Evolutionary conservation across 2,329 filamentous ascomycete species (phyloP), one percentile per base, ranked within the genome.

Genomic region (Alternaria solani): DNA sequence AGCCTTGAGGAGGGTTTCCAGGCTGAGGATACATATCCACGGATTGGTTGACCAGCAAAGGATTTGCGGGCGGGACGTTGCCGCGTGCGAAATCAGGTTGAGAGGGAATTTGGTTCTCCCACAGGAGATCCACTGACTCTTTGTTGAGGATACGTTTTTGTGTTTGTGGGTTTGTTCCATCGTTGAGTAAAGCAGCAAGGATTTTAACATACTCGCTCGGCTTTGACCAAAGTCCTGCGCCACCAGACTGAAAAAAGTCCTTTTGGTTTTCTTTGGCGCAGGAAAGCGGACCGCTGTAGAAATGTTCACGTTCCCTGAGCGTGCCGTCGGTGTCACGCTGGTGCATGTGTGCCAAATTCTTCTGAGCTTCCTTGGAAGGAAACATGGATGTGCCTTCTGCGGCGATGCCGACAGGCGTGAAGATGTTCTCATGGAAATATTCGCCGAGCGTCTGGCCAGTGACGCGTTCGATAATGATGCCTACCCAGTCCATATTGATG

Each of bases 51-150:
- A 82, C 81, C 8, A 86, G 75, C 14, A 83, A 77, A 0, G 82
- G 81, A 62, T 86, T 86, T 0, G 83, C 77, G 1, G 81, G 80
- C 0, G 81, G 73, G 2, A 86, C 78, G 2, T 69, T 63, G 7
- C 36, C 34, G 1, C 84, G 79, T 1, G 81, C 80, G 57, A 86
- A 87, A 62, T 88, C 69, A 0, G 87, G 86, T 48, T 76, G 70
- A 1, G 83, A 61, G 0, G 85, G 81, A 51, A 89, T 84, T 63
- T 88, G 88, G 71, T 91, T 91, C 57, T 79, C 80, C 73, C 88
- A 91, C 86, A 91, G 89, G 32, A 84, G 75, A 12, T 88, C 82
- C 0, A 92, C 84, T 0, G 88, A 90, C 30, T 82, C 79, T 16
- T 82, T 80, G 20, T 81, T 78, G 7, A 92, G 80, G 32, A 92